Conservation (phyloP, 768 basidiomycete species). For the Lactarius indigo region DNA sequence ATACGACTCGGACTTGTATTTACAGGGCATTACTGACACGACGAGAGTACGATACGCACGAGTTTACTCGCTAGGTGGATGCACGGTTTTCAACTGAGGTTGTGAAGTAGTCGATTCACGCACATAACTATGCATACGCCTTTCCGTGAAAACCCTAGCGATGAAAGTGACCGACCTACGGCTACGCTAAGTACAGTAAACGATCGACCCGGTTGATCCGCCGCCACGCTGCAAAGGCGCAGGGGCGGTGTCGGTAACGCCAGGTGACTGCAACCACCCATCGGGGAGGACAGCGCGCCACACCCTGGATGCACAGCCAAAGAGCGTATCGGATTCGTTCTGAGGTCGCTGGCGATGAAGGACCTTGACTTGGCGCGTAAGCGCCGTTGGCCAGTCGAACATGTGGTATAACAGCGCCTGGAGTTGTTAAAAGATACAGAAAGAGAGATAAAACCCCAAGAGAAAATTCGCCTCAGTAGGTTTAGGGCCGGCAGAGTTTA, state of each 20-base stretch:
- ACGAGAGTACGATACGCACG: not conserved
- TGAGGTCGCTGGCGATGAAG: conserved; percentile 27
- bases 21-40: not conserved
- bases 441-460: not conserved
- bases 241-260: conserved; percentile 20
- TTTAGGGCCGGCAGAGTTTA: conserved; percentile 12
- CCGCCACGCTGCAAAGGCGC: not conserved
- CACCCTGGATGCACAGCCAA: conserved; percentile 25
- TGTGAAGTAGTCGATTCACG: not conserved
- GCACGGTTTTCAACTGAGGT: not conserved
- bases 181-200: not conserved
- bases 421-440: conserved; percentile 26
- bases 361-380: conserved; percentile 21
- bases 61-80: not conserved
- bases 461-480: not conserved
- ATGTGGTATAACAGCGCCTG: conserved; percentile 29
- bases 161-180: not conserved
- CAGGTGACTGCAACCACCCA: conserved; percentile 27
- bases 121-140: not conserved
- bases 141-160: not conserved
- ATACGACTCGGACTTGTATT: not conserved
- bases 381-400: conserved; percentile 23
- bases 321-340: conserved; percentile 24
- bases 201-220: not conserved
- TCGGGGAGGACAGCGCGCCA: not conserved